phyloP scores from a whole-genome alignment of 139 green algal species.

The Coelastrella sp. region DNA sequence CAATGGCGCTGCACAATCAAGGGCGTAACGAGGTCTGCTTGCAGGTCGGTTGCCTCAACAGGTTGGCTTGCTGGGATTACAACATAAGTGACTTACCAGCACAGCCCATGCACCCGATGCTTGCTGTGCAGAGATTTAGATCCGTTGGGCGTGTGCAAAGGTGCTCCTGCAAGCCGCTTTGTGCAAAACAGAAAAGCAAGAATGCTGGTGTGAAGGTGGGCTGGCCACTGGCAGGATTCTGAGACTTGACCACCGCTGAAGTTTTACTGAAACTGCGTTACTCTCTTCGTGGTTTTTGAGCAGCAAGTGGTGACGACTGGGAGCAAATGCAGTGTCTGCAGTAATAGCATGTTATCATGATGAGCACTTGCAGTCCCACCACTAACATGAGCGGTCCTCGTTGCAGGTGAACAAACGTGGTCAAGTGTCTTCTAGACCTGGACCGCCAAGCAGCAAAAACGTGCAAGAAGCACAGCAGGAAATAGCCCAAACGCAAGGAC shows the following conservation, averaged over 20 bases:
- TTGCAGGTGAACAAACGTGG: slow-evolving; percentile 37
- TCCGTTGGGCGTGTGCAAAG: not conserved
- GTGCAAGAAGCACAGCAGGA: not conserved
- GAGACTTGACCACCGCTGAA: not conserved
- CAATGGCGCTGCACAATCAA: too few species aligned
- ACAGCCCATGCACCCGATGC: not conserved
- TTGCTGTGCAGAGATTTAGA: not conserved
- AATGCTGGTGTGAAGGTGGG: slow-evolving; percentile 2
- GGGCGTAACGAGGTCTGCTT: too few species aligned
- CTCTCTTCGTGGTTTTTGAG: not conserved
- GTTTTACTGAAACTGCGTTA: not conserved
- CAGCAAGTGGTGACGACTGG: not conserved
- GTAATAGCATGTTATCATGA: not conserved
- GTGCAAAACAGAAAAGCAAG: slow-evolving; percentile 24
- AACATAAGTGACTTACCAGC: not conserved
- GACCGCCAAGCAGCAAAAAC: not conserved
- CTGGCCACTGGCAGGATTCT: not conserved
- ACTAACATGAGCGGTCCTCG: too few species aligned
- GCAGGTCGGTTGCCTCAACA: not conserved
- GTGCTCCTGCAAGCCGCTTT: slow-evolving; percentile 1
- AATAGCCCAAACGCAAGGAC: slow-evolving; percentile 23
- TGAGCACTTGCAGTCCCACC: not conserved
- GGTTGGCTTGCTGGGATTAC: not conserved
- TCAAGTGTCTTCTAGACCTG: slow-evolving; percentile 28
- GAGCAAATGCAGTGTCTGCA: not conserved